Evolutionary conservation across 1,284 basidiomycete species (phyloP), one percentile per base, ranked within the genome.

Genomic region (Volvariella surrecta): DNA sequence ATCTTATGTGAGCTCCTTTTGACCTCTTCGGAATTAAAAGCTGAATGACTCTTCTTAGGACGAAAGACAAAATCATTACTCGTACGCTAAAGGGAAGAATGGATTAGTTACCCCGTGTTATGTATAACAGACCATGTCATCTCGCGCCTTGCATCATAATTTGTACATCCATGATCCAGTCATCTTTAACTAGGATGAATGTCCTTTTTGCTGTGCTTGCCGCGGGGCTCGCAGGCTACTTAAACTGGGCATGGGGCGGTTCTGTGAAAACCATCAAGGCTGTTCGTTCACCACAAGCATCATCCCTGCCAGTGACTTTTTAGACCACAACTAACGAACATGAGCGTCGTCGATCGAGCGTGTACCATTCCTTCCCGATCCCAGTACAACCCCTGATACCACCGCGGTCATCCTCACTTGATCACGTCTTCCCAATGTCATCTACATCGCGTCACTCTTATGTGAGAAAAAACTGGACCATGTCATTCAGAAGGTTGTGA

Each of bases 41-140:
- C 41, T 22, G 43, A 44, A 19, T 45, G 42, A 41, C 18, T 39
- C 15, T 44, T 21, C 49, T 37, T 56, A 94, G 90, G 48, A 92
- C 89, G 32, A 87, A 88, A 55, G 90, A 93, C 58, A 82, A 82
- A 58, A 79, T 93, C 28, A 74, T 90, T 52, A 89, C 86, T 39
- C 82, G 90, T 54, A 89, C 82, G 50, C 66, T 96, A 59, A 90
- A 91, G 63, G 83, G 79, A 40, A 79, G 92, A 59, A 94, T 95
- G 90, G 92, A 96, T 64, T 96, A 76, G 71, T 55, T 52, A 44
- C 41, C 37, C 37, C 48, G 48, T 45, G 39, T 50, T 47, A 37
- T 44, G 47, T 54, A 49, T 48, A 49, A 37, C 43, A 41, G 44
- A 40, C n/a, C 34, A 35, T 16, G 18, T 15, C 13, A 35, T 35